phyloP scores from a whole-genome alignment of 108 stramenopile species.

The Schizochytrium sp. region DNA sequence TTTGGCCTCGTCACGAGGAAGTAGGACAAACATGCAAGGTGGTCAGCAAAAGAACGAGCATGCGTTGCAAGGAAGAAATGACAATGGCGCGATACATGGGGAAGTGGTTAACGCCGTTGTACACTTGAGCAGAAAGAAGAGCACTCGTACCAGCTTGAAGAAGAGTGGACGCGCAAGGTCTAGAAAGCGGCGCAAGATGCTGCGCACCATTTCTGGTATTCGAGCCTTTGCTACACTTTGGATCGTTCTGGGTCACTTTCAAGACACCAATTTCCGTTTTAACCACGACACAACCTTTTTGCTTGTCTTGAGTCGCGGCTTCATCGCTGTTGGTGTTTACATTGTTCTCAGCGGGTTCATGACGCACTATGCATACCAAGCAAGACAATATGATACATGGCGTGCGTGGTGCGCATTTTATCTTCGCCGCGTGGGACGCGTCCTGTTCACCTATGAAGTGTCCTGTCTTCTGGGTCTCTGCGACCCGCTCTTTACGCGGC shows the following conservation, averaged over 20 bases:
- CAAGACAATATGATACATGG: neutral
- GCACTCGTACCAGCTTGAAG: neutral
- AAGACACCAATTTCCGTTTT: neutral
- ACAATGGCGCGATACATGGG: neutral
- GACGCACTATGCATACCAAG: conserved; percentile 12
- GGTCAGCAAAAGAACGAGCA: no score
- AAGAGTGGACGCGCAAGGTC: neutral
- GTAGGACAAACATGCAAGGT: no score
- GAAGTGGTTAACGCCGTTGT: neutral
- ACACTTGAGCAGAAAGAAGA: no score
- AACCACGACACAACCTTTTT: neutral
- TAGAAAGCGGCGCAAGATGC: neutral
- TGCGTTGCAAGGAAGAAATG: neutral
- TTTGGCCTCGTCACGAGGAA: no score
- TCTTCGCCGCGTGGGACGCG: neutral
- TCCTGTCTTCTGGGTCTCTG: neutral
- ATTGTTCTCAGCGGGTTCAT: neutral
- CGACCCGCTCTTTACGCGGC: neutral
- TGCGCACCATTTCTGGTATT: neutral
- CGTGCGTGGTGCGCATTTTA: neutral
- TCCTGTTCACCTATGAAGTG: neutral
- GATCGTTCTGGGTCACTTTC: neutral
- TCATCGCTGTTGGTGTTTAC: neutral
- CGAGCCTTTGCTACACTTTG: neutral
- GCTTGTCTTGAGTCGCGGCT: neutral